A percentile compares a stretch with the other conserved stretches of the same genome.
These are phyloP conservation scores for Vigna unguiculata DNA, from an alignment of 306 rosid genomes.

Conservation along the genomic window DNA sequence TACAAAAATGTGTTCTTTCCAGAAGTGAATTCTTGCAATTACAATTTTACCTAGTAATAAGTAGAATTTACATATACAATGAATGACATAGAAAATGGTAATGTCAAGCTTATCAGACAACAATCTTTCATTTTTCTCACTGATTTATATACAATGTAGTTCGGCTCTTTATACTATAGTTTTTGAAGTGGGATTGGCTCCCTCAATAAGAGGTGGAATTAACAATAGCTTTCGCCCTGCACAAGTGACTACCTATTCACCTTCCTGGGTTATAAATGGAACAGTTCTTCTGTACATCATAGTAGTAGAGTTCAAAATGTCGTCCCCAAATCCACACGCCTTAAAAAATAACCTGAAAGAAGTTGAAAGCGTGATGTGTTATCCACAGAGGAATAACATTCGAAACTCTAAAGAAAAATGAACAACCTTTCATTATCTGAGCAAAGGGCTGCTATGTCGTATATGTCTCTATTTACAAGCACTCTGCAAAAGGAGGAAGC, in stretches of 20 bases:
- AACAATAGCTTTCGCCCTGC: constrained; percentile 61
- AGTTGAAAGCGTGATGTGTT: constrained; percentile 36
- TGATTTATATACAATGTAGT: constrained; percentile 20
- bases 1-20: constrained; percentile 14
- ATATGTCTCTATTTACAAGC: constrained; percentile 64
- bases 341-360: constrained; percentile 70
- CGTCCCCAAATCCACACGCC: constrained; percentile 87
- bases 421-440: constrained; percentile 73
- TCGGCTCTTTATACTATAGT: constrained; percentile 26
- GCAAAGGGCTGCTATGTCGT: constrained; percentile 71
- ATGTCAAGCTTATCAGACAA: constrained; percentile 7
- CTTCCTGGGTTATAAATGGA: constrained; percentile 46
- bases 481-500: constrained; percentile 54
- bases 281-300: constrained; percentile 67
- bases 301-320: constrained; percentile 75
- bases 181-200: constrained; percentile 37
- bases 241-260: constrained; percentile 49
- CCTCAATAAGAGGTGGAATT: constrained; percentile 56
- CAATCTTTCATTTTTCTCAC: constrained; percentile 19
- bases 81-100: constrained; percentile 18
- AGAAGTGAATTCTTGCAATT: constrained; percentile 5
- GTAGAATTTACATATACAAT: constrained; percentile 31
- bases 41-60: constrained; percentile 8
- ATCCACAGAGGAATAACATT: constrained; percentile 18
- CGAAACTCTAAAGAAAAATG: constrained; percentile 17